Conservation (phyloP, 768 basidiomycete genomes). For the Serpula lacrymans region DNA sequence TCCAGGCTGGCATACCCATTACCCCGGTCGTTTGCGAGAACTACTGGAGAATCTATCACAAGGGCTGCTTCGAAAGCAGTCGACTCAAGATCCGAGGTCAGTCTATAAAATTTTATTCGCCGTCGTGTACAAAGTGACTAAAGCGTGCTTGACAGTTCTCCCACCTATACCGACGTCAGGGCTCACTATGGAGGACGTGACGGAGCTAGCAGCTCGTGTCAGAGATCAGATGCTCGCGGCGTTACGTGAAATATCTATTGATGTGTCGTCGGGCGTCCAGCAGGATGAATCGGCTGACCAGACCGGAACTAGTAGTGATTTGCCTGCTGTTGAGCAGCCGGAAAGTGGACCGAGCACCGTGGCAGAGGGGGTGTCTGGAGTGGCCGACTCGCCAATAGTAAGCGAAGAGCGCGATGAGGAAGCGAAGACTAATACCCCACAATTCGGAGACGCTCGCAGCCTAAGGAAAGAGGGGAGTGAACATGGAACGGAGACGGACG, state of each 20-base stretch:
- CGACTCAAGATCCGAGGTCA: constrained; percentile 74
- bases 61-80: constrained; percentile 73
- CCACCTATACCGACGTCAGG: constrained; percentile 80
- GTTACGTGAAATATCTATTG: constrained; percentile 72
- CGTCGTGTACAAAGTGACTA: background rate
- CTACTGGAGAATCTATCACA: constrained; percentile 84
- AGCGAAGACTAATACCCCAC: constrained; percentile 21
- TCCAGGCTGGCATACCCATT: constrained; percentile 87
- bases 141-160: constrained; percentile 68
- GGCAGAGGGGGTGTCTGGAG: constrained; percentile 28
- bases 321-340: constrained; percentile 7
- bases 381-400: constrained; percentile 15
- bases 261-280: constrained; percentile 31
- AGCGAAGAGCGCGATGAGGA: constrained; percentile 21
- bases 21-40: constrained; percentile 92
- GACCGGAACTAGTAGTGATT: constrained; percentile 20
- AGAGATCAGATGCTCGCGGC: constrained; percentile 77
- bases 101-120: constrained; percentile 8
- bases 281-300: constrained; percentile 11
- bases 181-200: constrained; percentile 67
- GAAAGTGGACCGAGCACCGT: background rate
- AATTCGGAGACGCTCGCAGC: constrained; percentile 25
- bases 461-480: constrained; percentile 51
- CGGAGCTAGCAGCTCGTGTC: constrained; percentile 60
- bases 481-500: constrained; percentile 71